Base-by-base conservation (phyloP, 2,329 filamentous ascomycete genomes). In the Ophiostoma australiae region DNA sequence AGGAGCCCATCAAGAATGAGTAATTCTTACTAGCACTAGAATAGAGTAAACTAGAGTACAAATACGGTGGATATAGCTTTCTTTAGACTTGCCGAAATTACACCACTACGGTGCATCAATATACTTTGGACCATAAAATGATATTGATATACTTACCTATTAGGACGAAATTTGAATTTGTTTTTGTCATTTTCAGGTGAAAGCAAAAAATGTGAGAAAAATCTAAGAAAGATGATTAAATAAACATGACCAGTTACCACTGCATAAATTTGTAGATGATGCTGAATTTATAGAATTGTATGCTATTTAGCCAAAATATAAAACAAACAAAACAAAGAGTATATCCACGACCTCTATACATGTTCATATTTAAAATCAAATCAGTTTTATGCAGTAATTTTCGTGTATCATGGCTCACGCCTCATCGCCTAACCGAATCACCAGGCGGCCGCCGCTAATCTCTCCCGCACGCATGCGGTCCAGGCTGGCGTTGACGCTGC, bases 401-500 rank as follows among this genome's bases (percentile, higher is more conserved):
- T 13, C n/a, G n/a, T n/a, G n/a, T n/a, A n/a, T n/a, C 15, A 4
- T 41, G 4, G 4, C 17, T 66, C 23, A 67, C 67, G 27, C 65
- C 68, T 67, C 35, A 3, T 77, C 75, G 23, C 72, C 41, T 31
- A 79, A 67, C 58, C 73, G 73, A 0, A 91, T 87, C n/a, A 93
- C 88, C 65, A 93, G 81, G 66, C 90, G 85, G 15, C 89, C 90
- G 0, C 90, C 90, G 68, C 87, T 88, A 11, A 91, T 86, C 70
- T 87, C 86, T 0, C 90, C 89, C 72, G 83, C 84, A 17, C 89
- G 82, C 83, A 93, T 85, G 5, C 84, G 81, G 75, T 92, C 88
- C 39, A 93, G 78, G 0, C 87, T 90, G 8, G 81, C 82, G 76
- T 93, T 93, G n/a, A 93, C 85, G 0, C 84, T 88, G 2, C 82